Base-by-base conservation (phyloP, 2,329 filamentous ascomycete genomes). In the Diaporthe eres region DNA sequence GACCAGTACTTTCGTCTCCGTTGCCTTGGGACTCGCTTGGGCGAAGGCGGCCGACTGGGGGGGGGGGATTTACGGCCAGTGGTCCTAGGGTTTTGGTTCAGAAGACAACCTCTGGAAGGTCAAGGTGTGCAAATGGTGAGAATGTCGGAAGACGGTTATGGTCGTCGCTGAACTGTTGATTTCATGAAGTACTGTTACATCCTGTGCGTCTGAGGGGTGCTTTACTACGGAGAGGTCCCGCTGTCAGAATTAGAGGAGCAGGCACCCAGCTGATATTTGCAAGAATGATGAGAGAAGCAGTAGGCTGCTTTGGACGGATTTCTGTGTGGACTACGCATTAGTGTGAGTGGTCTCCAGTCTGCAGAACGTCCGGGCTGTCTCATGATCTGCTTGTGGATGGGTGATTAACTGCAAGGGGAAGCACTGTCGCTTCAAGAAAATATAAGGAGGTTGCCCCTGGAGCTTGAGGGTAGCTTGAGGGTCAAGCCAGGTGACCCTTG, bases 401-500 rank as follows among this genome's bases (percentile, higher is more conserved):
- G 71, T 51, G 39, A 55, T 61, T 73, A 73, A 73, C 71, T 65
- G 28, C 37, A 73, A 73, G 49, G 49, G 71, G 71, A 73, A 65
- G 71, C 71, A 73, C 47, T 73, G 49, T 53, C 61, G 71, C 71
- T 65, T 65, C 71, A 65, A 65, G 58, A 55, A 73, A 65, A 73
- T 55, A 53, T 63, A 65, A 65, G 58, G 71, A 65, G 55, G 58
- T 34, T 49, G 61, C 58, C 71, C 71, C 71, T 73, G 71, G 47
- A 73, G 71, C 58, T 63, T 65, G 71, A 73, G 47, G 42, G 61
- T 55, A 63, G 49, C 71, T 57, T 57, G 47, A 60, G 47, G 39
- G 71, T 73, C 37, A 51, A 57, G 42, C 68, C 71, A 65, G 71
- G 58, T 57, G 58, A 73, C 71, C 71, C 71, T 55, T 42, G 61